Evolutionary conservation across 1,139 yeast genomes (phyloP).

Genomic region (Pichia norvegensis): DNA sequence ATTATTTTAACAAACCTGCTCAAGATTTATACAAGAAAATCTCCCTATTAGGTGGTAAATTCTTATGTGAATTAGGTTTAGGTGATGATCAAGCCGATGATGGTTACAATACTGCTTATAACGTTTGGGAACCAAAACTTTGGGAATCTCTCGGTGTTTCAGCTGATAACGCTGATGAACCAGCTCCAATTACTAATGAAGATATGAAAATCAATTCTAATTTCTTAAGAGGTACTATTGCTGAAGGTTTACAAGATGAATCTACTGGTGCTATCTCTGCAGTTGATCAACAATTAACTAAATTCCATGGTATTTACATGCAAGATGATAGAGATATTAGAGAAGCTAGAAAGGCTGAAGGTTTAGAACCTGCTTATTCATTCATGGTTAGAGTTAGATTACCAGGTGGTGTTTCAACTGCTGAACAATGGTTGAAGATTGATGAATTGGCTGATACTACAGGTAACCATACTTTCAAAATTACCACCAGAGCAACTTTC

Average conservation of each 20-base stretch:
- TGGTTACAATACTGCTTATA: constrained; percentile 85
- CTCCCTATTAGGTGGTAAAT: constrained; percentile 63
- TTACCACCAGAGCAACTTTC: constrained; percentile 95
- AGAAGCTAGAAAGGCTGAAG: constrained; percentile 85
- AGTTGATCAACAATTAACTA: constrained; percentile 89
- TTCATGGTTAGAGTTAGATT: constrained; percentile 95
- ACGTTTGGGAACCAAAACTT: constrained; percentile 74
- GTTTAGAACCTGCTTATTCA: constrained; percentile 89
- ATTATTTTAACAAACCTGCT: constrained; percentile 90
- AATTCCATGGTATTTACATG: constrained; percentile 97
- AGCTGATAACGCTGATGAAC: constrained; percentile 78
- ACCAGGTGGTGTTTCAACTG: constrained; percentile 89
- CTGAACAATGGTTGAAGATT: constrained; percentile 80
- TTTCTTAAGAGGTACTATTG: constrained; percentile 89
- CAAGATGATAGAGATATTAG: constrained; percentile 97
- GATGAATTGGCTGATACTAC: constrained; percentile 75
- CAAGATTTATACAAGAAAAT: constrained; percentile 63
- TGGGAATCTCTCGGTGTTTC: constrained; percentile 92
- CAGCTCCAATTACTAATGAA: constrained; percentile 92
- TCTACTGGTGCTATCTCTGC: constrained; percentile 91
- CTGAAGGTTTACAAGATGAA: constrained; percentile 71
- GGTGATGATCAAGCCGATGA: constrained; percentile 98
- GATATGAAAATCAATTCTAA: constrained; percentile 86
- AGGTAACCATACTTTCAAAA: constrained; percentile 90
- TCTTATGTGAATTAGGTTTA: constrained; percentile 66